These are phyloP conservation scores for Boletus edulis DNA, from an alignment of 768 basidiomycete genomes.

Conservation along the genomic window DNA sequence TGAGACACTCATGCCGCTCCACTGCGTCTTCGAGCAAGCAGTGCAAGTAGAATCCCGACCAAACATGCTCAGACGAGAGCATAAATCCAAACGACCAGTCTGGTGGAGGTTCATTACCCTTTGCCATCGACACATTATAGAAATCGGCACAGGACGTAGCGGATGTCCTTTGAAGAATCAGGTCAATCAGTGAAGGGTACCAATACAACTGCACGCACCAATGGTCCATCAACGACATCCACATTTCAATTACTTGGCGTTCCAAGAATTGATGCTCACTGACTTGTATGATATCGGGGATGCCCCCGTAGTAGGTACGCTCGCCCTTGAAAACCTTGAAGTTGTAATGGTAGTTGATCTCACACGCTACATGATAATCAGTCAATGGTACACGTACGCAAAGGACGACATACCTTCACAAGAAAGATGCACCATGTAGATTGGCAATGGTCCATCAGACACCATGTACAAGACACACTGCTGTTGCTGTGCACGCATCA, in stretches of 20 bases:
- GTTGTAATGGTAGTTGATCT: conserved; percentile 4
- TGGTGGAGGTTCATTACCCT: not conserved
- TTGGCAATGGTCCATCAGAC: not conserved
- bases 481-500: conserved; percentile 2
- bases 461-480: not conserved
- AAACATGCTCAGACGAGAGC: not conserved
- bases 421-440: not conserved
- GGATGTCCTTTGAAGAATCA: not conserved
- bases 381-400: no score
- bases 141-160: not conserved
- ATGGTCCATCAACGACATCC: not conserved
- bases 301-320: not conserved
- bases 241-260: not conserved
- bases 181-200: no score
- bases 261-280: not conserved
- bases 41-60: not conserved
- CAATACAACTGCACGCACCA: not conserved
- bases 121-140: not conserved
- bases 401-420: not conserved
- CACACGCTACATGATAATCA: not conserved
- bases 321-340: not conserved
- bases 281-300: not conserved
- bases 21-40: conserved; percentile 3
- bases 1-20: not conserved
- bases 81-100: not conserved